These are phyloP conservation scores for Xylariaceae sp. DNA, from an alignment of 2,329 filamentous ascomycete species.

Conservation along the genomic window DNA sequence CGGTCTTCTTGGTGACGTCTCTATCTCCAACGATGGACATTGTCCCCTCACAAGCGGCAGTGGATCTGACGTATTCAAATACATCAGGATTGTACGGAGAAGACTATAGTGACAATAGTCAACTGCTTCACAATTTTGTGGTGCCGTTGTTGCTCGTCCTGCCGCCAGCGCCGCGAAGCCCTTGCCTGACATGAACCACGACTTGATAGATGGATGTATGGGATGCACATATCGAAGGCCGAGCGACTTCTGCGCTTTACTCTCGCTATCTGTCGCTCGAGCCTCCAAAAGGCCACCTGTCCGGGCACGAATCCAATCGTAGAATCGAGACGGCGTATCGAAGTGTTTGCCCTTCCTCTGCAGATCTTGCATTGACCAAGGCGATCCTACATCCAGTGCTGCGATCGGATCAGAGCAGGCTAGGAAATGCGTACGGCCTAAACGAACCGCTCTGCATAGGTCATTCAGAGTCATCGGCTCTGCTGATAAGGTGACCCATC, in stretches of 20 bases:
- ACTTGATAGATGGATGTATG: slow-evolving; percentile 12
- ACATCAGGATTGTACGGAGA: slow-evolving; percentile 15
- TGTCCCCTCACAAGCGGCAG: slow-evolving; percentile 15
- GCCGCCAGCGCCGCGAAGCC: slow-evolving; percentile 11
- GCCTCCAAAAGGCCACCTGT: slow-evolving; percentile 12
- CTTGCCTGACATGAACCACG: slow-evolving; percentile 17
- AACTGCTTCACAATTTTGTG: slow-evolving; percentile 1
- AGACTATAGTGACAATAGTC: slow-evolving; percentile 16
- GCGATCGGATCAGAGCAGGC: slow-evolving; percentile 2
- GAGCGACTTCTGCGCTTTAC: slow-evolving; percentile 11
- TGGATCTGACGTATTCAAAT: slow-evolving; percentile 18
- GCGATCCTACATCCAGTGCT: slow-evolving; percentile 12
- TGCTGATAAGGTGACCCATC: slow-evolving; percentile 16
- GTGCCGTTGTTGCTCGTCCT: slow-evolving; percentile 1
- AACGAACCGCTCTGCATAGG: slow-evolving; percentile 13
- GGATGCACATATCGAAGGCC: slow-evolving; percentile 16
- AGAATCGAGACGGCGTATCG: slow-evolving; percentile 18
- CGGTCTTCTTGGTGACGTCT: slow-evolving; percentile 5
- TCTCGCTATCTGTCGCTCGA: not conserved
- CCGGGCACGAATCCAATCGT: slow-evolving; percentile 14
- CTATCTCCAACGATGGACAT: not conserved
- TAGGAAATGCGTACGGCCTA: slow-evolving; percentile 8
- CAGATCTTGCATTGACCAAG: slow-evolving; percentile 16
- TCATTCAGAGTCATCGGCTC: slow-evolving; percentile 18
- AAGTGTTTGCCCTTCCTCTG: slow-evolving; percentile 18